A percentile compares a stretch with the other conserved stretches of the same genome.
Conservation (phyloP, 352 stramenopile species). For the Elongisporangium prolatum region DNA sequence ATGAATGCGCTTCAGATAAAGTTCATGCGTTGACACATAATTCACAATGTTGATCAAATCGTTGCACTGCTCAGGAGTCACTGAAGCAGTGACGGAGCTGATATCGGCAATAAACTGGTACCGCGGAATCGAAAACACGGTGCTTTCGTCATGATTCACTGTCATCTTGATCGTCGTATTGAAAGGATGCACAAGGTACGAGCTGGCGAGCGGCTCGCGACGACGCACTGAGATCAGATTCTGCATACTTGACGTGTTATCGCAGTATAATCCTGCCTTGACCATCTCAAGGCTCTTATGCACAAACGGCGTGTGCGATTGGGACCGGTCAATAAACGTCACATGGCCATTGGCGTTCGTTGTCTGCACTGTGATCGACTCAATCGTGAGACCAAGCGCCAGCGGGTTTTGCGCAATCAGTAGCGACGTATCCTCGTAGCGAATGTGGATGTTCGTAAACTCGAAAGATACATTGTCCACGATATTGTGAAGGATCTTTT, state of each 20-base stretch:
- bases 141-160: conserved; percentile 70
- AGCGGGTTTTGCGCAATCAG: conserved; percentile 53
- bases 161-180: conserved; percentile 74
- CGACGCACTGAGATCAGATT: conserved; percentile 19
- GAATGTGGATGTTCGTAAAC: conserved; percentile 78
- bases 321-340: conserved; percentile 72
- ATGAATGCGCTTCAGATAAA: conserved; percentile 80
- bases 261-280: conserved; percentile 60
- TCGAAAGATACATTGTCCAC: conserved; percentile 82
- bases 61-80: conserved; percentile 73
- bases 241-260: conserved; percentile 27
- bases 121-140: conserved; percentile 59
- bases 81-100: conserved; percentile 51
- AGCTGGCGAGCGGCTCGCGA: conserved; percentile 18
- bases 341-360: conserved; percentile 80
- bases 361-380: conserved; percentile 61
- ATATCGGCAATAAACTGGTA: conserved; percentile 69
- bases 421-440: conserved; percentile 74
- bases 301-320: conserved; percentile 77
- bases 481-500: conserved; percentile 82
- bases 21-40: conserved; percentile 75
- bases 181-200: conserved; percentile 73
- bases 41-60: conserved; percentile 73
- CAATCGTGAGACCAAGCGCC: conserved; percentile 67
- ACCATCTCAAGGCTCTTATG: conserved; percentile 67